Evolutionary conservation across 139 green algal species (phyloP).

Genomic region (Coelastrella sp.): DNA sequence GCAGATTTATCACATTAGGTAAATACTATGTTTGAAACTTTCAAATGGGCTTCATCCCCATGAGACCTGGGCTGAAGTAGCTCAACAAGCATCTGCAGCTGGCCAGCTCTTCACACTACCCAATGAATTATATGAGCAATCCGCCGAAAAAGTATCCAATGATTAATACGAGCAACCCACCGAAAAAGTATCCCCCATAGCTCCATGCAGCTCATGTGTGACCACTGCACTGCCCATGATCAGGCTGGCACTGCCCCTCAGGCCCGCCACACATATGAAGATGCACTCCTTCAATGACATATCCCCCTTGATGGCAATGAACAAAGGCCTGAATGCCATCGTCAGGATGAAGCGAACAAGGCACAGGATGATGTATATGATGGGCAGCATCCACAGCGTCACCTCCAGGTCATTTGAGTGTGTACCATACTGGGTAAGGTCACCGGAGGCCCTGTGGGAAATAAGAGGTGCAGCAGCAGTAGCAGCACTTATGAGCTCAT

Average conservation of each 20-base stretch:
- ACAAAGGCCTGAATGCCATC: slow-evolving; percentile 50
- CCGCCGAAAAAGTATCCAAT: neutral
- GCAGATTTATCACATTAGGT: too few relatives aligned
- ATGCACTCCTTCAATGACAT: slow-evolving; percentile 27
- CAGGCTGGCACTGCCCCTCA: slow-evolving; percentile 76
- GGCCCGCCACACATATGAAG: slow-evolving; percentile 48
- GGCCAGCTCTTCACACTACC: too few relatives aligned
- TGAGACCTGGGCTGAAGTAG: too few relatives aligned
- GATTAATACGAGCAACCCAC: neutral
- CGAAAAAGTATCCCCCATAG: neutral
- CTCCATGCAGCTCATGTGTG: slow-evolving; percentile 5
- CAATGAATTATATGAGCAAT: too few relatives aligned
- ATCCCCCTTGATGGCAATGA: slow-evolving; percentile 42
- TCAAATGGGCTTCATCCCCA: too few relatives aligned
- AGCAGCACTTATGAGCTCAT: too few relatives aligned
- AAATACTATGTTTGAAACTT: too few relatives aligned
- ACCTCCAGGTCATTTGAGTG: slow-evolving; percentile 15
- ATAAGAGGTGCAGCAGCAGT: too few relatives aligned
- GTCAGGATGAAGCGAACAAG: slow-evolving; percentile 62
- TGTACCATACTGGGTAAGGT: neutral
- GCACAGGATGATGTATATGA: slow-evolving; percentile 73
- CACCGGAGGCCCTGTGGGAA: neutral
- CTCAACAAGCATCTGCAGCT: too few relatives aligned
- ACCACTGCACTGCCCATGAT: slow-evolving; percentile 79
- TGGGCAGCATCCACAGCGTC: slow-evolving; percentile 58